Evolutionary conservation across 805 yeast genomes (phyloP).

Genomic region (Candida hungchunana): DNA sequence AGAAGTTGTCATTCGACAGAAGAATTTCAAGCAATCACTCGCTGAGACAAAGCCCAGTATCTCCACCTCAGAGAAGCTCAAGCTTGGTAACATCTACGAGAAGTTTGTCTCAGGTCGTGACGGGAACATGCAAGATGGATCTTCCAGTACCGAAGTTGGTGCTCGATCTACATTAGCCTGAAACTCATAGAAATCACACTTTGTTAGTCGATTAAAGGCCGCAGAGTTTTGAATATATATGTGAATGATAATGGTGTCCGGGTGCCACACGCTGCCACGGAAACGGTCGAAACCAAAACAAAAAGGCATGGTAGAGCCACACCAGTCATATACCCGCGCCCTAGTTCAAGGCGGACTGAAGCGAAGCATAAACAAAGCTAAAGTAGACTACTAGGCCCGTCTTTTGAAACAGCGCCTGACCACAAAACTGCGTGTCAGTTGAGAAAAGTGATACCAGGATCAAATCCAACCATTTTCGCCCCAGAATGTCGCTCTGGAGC

Average conservation of each 20-base stretch:
- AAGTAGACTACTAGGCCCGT: too few species aligned
- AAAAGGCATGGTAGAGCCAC: slow-evolving; percentile 6
- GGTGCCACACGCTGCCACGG: slow-evolving; percentile 5
- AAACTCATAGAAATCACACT: too few species aligned
- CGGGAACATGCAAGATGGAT: slow-evolving; percentile 90
- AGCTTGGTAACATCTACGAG: slow-evolving; percentile 59
- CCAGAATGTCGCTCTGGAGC: slow-evolving; percentile 27
- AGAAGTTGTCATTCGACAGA: slow-evolving; percentile 42
- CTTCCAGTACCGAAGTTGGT: slow-evolving; percentile 35
- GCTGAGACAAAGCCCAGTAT: slow-evolving; percentile 86
- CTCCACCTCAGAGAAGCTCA: slow-evolving; percentile 62
- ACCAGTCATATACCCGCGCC: too few species aligned
- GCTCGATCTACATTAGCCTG: slow-evolving; percentile 17
- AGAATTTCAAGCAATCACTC: slow-evolving; percentile 59
- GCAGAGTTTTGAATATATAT: too few species aligned
- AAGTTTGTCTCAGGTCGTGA: slow-evolving; percentile 75
- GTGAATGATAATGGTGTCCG: too few species aligned
- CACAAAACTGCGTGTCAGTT: too few species aligned
- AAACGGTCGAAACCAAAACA: slow-evolving; percentile 9
- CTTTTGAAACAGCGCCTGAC: too few species aligned
- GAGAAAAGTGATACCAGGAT: too few species aligned
- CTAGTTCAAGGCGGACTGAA: too few species aligned
- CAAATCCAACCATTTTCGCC: neutral
- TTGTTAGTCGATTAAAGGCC: too few species aligned
- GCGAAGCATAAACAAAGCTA: slow-evolving; percentile 9